phyloP scores from a whole-genome alignment of 2,329 filamentous ascomycete genomes.

The Macrophomina pseudophaseolina region DNA sequence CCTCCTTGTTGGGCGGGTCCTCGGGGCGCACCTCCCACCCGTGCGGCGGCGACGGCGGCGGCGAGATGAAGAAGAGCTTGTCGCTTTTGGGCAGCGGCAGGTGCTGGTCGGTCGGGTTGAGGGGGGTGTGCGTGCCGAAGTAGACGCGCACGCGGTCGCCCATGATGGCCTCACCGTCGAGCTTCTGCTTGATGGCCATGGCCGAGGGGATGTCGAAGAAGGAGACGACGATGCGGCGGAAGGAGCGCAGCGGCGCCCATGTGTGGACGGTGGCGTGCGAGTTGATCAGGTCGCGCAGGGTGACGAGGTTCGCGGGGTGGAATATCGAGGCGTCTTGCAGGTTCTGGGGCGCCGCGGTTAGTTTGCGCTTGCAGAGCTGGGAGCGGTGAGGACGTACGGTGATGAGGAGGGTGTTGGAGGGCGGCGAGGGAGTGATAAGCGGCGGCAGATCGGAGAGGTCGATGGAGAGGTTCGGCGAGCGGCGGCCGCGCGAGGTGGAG shows the following conservation, averaged over 20 bases:
- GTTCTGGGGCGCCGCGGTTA: conserved; percentile 53
- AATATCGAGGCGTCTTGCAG: conserved; percentile 76
- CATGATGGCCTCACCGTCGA: conserved; percentile 76
- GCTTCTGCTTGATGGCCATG: conserved; percentile 71
- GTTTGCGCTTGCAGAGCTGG: conserved; percentile 25
- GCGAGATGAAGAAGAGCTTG: conserved; percentile 70
- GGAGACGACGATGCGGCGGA: conserved; percentile 79
- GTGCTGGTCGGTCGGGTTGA: conserved; percentile 47
- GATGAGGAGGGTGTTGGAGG: conserved; percentile 83
- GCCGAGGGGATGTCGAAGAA: conserved; percentile 75
- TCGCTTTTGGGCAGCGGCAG: conserved; percentile 58
- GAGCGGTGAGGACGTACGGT: conserved; percentile 54
- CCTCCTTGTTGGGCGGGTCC: conserved; percentile 69
- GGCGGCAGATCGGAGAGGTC: conserved; percentile 76
- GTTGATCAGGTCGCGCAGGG: conserved; percentile 73
- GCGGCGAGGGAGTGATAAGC: conserved; percentile 71
- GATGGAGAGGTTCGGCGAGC: conserved; percentile 64
- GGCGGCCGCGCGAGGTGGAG: conserved; percentile 37
- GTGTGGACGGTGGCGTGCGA: conserved; percentile 74
- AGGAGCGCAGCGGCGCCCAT: conserved; percentile 81
- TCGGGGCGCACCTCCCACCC: conserved; percentile 69
- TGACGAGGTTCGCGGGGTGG: conserved; percentile 72
- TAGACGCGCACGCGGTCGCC: conserved; percentile 58
- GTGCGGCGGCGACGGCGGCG: conserved; percentile 67
- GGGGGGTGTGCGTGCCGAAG: conserved; percentile 45